Conservation (phyloP, 176 grass and related monocot species). For the Zea mays region Zm-B73-REFERENCE-NAM-5.0 NC_050096.1:290026001-290026500, state of each 20-base stretch:
- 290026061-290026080: too few species aligned
- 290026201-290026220: slow-evolving; percentile 13
- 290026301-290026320: not conserved
- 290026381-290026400: slow-evolving; percentile 8
- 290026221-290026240: not conserved
- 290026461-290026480: not conserved
- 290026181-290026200: not conserved
- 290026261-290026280: not conserved
- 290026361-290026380: slow-evolving; percentile 13
- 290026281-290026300: not conserved
- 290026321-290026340: slow-evolving; percentile 24
- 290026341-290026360: not conserved
- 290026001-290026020: too few species aligned
- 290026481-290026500: not conserved
- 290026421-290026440: slow-evolving; percentile 23
- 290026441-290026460: not conserved
- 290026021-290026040: too few species aligned
- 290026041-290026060: too few species aligned
- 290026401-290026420: slow-evolving; percentile 36
- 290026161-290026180: not conserved
- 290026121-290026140: too few species aligned
- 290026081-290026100: too few species aligned
- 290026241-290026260: slow-evolving; percentile 1
- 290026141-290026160: not conserved
- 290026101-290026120: too few species aligned